Evolutionary conservation across 2,329 filamentous ascomycete genomes (phyloP).

Genomic region (Cadophora luteo-olivacea): DNA sequence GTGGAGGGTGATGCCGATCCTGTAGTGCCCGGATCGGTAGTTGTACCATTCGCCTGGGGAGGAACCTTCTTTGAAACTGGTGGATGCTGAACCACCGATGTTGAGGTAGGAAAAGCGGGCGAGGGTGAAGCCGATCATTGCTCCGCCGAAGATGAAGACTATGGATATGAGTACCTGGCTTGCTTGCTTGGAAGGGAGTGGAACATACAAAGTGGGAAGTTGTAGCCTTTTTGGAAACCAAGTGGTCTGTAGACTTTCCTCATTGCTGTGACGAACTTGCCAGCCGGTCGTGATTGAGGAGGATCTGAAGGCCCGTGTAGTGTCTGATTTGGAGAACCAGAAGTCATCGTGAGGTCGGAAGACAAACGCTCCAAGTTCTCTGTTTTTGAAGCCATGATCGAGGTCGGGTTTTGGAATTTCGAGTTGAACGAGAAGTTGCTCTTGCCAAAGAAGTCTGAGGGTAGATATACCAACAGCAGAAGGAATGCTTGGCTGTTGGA

Average conservation of each 20-base stretch:
- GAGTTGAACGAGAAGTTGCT: neutral
- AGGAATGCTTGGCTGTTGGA: neutral
- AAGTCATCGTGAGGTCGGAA: neutral
- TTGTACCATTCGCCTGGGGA: constrained; percentile 52
- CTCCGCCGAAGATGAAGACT: constrained; percentile 36
- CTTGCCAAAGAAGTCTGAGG: neutral
- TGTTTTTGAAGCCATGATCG: neutral
- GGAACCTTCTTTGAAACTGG: constrained; percentile 34
- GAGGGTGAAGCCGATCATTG: constrained; percentile 36
- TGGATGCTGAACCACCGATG: constrained; percentile 39
- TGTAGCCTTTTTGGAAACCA: constrained; percentile 62
- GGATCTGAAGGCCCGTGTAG: neutral
- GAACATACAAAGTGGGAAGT: constrained; percentile 55
- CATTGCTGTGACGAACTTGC: constrained; percentile 16
- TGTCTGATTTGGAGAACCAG: neutral
- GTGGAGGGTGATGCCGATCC: constrained; percentile 54
- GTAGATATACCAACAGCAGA: neutral
- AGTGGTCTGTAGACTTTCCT: constrained; percentile 64
- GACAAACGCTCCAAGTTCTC: neutral
- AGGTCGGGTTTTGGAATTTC: neutral
- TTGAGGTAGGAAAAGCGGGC: constrained; percentile 32
- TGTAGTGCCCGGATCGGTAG: constrained; percentile 43
- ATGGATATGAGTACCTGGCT: neutral
- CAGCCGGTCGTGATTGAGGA: neutral
- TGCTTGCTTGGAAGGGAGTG: no score